These are phyloP conservation scores for Lasiodiplodia citricola DNA, from an alignment of 2,329 filamentous ascomycete species.

Conservation along the genomic window DNA sequence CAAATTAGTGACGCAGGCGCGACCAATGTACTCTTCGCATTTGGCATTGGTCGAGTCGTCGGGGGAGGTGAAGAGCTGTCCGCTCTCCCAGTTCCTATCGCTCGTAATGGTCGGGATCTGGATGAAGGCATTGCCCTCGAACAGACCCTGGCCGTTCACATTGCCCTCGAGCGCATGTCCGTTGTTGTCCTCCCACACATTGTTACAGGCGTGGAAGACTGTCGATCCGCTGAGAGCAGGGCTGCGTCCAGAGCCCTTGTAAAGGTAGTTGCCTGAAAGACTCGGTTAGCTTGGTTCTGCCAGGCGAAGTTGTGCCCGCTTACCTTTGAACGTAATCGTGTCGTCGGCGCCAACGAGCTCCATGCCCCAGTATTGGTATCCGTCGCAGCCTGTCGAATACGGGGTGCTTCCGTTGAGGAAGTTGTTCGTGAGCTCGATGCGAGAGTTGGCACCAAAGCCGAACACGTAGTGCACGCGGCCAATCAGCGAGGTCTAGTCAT, in stretches of 20 bases:
- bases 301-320: neutral
- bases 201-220: constrained; percentile 33
- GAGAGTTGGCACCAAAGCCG: constrained; percentile 30
- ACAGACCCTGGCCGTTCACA: constrained; percentile 28
- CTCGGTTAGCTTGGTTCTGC: neutral
- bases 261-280: constrained; percentile 32
- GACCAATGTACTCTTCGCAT: constrained; percentile 28
- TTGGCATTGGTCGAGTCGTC: constrained; percentile 21
- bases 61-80: constrained; percentile 27
- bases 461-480: constrained; percentile 33
- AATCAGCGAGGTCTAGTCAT: constrained; percentile 28
- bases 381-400: constrained; percentile 34
- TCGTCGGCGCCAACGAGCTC: constrained; percentile 31
- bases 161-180: constrained; percentile 31
- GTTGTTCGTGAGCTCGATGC: constrained; percentile 34
- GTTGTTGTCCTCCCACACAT: constrained; percentile 31
- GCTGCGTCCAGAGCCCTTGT: constrained; percentile 34
- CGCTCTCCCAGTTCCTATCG: constrained; percentile 23
- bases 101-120: constrained; percentile 24
- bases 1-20: constrained; percentile 28
- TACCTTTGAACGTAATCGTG: constrained; percentile 32
- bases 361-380: constrained; percentile 35
- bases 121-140: constrained; percentile 34
- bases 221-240: constrained; percentile 33
- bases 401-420: constrained; percentile 34